Conservation (phyloP, 257 asterid genomes). For the Linderniella brevidens region DNA sequence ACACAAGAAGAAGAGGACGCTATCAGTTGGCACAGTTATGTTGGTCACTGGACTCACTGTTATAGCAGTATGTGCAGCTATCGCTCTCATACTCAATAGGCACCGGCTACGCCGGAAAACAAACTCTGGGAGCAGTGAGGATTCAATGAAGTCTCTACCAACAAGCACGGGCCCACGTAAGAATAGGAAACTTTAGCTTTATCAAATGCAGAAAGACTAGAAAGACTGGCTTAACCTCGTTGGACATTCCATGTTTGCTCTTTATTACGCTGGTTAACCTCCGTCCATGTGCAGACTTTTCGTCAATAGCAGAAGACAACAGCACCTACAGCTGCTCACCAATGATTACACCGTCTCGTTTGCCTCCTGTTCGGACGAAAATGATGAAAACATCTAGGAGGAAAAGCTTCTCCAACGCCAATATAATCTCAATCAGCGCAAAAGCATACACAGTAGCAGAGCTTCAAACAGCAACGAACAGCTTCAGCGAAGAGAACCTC, state of each 20-base stretch:
- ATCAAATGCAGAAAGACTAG: background rate
- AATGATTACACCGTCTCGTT: slow-evolving; percentile 33
- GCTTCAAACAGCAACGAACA: slow-evolving; percentile 71
- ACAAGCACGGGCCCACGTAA: slow-evolving; percentile 32
- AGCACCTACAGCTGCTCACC: slow-evolving; percentile 49
- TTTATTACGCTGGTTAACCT: no score
- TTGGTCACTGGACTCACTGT: slow-evolving; percentile 35
- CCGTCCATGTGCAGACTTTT: slow-evolving; percentile 12
- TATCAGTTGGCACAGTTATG: slow-evolving; percentile 21
- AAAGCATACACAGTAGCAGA: slow-evolving; percentile 50
- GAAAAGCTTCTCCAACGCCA: slow-evolving; percentile 32
- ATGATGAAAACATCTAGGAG: slow-evolving; percentile 26
- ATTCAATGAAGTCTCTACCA: slow-evolving; percentile 29
- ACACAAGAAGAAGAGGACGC: slow-evolving; percentile 23
- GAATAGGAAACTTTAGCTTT: slow-evolving; percentile 1
- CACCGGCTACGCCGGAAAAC: slow-evolving; percentile 14
- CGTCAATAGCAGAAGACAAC: slow-evolving; percentile 24
- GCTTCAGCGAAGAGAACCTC: slow-evolving; percentile 47
- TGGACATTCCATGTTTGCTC: no score
- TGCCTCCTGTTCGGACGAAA: slow-evolving; percentile 60
- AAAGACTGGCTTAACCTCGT: no score
- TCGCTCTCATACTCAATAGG: slow-evolving; percentile 16
- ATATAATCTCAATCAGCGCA: slow-evolving; percentile 30
- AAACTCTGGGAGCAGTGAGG: slow-evolving; percentile 16
- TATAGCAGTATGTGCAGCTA: slow-evolving; percentile 32